Percentiles rank a stretch among this genome's conserved stretches.
Conservation (phyloP, 495 filamentous ascomycete species). For the Massariosphaeria phaeospora region DNA sequence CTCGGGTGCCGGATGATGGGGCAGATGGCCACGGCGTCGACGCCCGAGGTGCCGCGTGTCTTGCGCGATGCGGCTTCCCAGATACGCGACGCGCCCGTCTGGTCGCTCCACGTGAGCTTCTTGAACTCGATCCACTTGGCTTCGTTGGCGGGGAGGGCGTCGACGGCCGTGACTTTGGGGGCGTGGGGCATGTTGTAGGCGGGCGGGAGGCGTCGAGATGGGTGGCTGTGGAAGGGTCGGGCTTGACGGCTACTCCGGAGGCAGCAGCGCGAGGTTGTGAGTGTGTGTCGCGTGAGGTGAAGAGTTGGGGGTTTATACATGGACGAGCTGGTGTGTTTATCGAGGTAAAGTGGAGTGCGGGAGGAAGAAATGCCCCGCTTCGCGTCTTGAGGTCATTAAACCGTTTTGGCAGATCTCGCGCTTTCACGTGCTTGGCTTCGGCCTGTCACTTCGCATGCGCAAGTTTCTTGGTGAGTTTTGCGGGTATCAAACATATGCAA, state of each 20-base stretch:
- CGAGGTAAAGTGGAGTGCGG: no score
- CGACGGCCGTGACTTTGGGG: slow-evolving; percentile 46
- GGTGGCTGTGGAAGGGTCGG: not conserved
- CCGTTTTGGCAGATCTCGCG: no score
- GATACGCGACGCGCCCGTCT: slow-evolving; percentile 46
- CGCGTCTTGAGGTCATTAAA: no score
- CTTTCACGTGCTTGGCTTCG: no score
- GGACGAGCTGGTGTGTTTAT: not conserved
- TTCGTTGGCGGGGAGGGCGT: slow-evolving; percentile 43
- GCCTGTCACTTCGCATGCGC: no score
- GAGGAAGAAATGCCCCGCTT: no score
- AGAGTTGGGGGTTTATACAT: not conserved
- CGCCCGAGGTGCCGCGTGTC: slow-evolving; percentile 52
- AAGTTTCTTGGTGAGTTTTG: no score
- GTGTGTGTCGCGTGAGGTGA: not conserved
- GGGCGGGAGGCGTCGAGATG: not conserved
- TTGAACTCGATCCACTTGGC: slow-evolving; percentile 52
- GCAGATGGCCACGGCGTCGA: slow-evolving; percentile 88
- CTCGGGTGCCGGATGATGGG: slow-evolving; percentile 72
- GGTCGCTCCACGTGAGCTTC: slow-evolving; percentile 50
- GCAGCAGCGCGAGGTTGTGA: not conserved
- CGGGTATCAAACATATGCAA: no score
- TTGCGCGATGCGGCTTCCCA: slow-evolving; percentile 54
- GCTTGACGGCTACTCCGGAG: not conserved
- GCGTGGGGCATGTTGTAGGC: slow-evolving; percentile 14